phyloP scores from a whole-genome alignment of 2,329 filamentous ascomycete genomes.

The Fusarium nelsonii region DNA sequence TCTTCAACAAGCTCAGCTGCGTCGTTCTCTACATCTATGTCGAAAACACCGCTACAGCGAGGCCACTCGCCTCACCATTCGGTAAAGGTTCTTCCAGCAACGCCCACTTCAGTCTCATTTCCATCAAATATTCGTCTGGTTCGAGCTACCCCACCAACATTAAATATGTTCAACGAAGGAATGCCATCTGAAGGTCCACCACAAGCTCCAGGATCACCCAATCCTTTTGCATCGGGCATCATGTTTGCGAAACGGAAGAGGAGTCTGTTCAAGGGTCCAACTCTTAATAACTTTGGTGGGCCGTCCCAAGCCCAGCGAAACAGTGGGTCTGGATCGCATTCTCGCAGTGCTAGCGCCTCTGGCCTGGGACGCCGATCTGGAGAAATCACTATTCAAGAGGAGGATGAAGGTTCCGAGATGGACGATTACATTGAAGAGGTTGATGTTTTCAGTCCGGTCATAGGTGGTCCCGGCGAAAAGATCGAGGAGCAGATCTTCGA shows the following conservation, averaged over 20 bases:
- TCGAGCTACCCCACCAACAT: constrained; percentile 66
- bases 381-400: constrained; percentile 79
- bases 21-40: constrained; percentile 76
- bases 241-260: constrained; percentile 86
- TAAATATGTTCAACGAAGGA: constrained; percentile 69
- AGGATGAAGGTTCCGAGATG: constrained; percentile 66
- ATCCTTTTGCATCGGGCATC: constrained; percentile 72
- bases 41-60: constrained; percentile 72
- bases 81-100: constrained; percentile 94
- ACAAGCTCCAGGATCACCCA: constrained; percentile 65
- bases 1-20: constrained; percentile 90
- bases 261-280: constrained; percentile 85
- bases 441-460: constrained; percentile 68
- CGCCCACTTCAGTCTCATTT: constrained; percentile 80
- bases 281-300: constrained; percentile 69
- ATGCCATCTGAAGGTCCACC: constrained; percentile 59
- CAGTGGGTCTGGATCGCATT: constrained; percentile 56
- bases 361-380: constrained; percentile 75
- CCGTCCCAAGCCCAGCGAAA: constrained; percentile 53
- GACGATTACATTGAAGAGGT: constrained; percentile 68
- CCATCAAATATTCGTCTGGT: constrained; percentile 89
- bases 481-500: constrained; percentile 63
- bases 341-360: constrained; percentile 72
- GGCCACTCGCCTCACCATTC: constrained; percentile 86
- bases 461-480: constrained; percentile 58